Evolutionary conservation across 148 eudicot species (phyloP).

Genomic region (Rhododendron vialii): DNA sequence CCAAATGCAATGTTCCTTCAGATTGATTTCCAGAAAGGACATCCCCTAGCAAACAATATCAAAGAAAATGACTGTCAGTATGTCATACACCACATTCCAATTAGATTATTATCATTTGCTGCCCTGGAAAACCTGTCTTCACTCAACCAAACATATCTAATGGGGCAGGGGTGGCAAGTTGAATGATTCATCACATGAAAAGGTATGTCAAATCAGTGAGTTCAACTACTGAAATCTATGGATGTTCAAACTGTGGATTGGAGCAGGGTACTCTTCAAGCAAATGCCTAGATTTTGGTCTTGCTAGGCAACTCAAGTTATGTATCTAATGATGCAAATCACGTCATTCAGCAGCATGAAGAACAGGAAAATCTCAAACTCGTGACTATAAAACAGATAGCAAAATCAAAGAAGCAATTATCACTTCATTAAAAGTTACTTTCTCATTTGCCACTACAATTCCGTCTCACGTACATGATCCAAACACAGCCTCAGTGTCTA

Average conservation of each 20-base stretch:
- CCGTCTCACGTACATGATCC: neutral
- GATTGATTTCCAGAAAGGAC: conserved; percentile 78
- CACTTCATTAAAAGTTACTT: neutral
- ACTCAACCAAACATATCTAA: neutral
- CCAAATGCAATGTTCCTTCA: conserved; percentile 67
- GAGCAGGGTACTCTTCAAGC: neutral
- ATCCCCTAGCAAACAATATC: conserved; percentile 51
- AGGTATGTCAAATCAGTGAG: neutral
- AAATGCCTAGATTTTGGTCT: neutral
- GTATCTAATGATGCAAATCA: neutral
- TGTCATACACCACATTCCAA: neutral
- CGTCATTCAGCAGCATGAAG: neutral
- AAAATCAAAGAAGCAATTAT: neutral
- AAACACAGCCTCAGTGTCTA: neutral
- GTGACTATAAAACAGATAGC: neutral
- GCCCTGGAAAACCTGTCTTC: neutral
- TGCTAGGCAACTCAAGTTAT: neutral
- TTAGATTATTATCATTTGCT: neutral
- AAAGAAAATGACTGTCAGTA: neutral
- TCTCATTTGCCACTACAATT: neutral
- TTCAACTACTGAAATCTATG: neutral
- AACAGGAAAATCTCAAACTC: neutral
- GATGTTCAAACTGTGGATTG: neutral
- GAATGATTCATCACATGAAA: neutral
- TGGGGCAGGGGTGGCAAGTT: neutral